Conservation (phyloP, 2,329 filamentous ascomycete species). For the Aspergillus sp. region DNA sequence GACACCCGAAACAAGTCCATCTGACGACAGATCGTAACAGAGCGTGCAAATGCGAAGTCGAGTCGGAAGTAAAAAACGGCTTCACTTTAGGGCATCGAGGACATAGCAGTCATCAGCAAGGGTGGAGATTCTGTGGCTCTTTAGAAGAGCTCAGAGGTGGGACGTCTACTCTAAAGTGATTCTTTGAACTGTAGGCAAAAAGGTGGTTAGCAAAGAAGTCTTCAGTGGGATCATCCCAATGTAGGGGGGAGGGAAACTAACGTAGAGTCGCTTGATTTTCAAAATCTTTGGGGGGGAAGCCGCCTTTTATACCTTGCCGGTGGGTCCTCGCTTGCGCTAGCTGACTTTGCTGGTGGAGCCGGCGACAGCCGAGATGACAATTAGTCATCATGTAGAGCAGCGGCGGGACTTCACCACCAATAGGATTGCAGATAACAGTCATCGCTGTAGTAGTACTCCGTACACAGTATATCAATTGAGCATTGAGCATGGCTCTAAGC, state of each 20-base stretch:
- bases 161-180: conserved; percentile 98
- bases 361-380: too few relatives aligned
- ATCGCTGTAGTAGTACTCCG: too few relatives aligned
- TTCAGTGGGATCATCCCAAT: conserved; percentile 9
- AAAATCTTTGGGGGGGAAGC: conserved; percentile 24
- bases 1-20: conserved; percentile 38
- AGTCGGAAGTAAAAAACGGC: conserved; percentile 55
- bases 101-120: conserved; percentile 88
- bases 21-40: conserved; percentile 21
- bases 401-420: too few relatives aligned
- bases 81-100: conserved; percentile 91
- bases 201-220: conserved; percentile 22
- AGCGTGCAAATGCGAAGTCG: conserved; percentile 26
- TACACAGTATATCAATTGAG: too few relatives aligned
- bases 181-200: conserved; percentile 58
- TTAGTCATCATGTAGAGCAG: too few relatives aligned
- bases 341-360: too few relatives aligned
- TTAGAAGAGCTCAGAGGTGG: conserved; percentile 88
- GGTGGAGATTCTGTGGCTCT: conserved; percentile 89
- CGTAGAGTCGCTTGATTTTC: conserved; percentile 49
- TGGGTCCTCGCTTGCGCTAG: too few relatives aligned
- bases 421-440: too few relatives aligned
- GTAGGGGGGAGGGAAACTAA: conserved; percentile 34
- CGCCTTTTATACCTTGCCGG: conserved; percentile 21
- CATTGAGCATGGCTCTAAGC: too few relatives aligned